phyloP scores from a whole-genome alignment of 768 basidiomycete species.

The Gloeostereum incarnatum region DNA sequence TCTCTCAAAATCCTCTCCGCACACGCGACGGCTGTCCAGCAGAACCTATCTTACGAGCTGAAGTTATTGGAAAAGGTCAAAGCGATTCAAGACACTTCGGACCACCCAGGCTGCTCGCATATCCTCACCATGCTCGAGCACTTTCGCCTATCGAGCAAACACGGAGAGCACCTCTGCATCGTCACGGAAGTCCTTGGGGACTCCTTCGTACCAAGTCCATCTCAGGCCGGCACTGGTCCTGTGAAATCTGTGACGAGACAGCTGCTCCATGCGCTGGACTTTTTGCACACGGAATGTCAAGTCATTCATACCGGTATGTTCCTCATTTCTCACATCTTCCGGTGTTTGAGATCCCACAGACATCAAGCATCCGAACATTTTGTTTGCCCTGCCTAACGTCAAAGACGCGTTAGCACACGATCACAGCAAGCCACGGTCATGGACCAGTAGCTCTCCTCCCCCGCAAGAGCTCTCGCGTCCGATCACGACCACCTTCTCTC shows the following conservation, averaged over 20 bases:
- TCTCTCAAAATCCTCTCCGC: constrained; percentile 24
- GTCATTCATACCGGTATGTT: constrained; percentile 19
- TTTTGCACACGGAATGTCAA: constrained; percentile 29
- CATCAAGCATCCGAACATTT: constrained; percentile 13
- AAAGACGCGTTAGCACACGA: background rate
- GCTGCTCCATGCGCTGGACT: constrained; percentile 40
- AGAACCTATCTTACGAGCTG: constrained; percentile 9
- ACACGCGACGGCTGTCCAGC: constrained; percentile 21
- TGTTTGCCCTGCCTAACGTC: constrained; percentile 4
- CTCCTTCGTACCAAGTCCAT: constrained; percentile 5
- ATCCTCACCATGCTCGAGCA: constrained; percentile 73
- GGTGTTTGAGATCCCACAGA: constrained; percentile 5
- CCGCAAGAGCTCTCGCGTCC: too few species aligned
- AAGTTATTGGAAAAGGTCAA: constrained; percentile 4
- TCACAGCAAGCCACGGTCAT: background rate
- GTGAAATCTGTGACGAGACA: constrained; percentile 19
- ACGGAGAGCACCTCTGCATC: constrained; percentile 79
- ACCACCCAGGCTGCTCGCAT: constrained; percentile 49
- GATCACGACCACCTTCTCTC: too few species aligned
- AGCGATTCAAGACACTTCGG: background rate
- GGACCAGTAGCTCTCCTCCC: constrained; percentile 1
- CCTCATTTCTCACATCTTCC: background rate
- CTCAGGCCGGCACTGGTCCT: constrained; percentile 6
- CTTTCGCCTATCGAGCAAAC: constrained; percentile 65
- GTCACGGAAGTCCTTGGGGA: constrained; percentile 72